Conservation (phyloP, 2,329 filamentous ascomycete genomes). For the Colletotrichum tabaci region DNA sequence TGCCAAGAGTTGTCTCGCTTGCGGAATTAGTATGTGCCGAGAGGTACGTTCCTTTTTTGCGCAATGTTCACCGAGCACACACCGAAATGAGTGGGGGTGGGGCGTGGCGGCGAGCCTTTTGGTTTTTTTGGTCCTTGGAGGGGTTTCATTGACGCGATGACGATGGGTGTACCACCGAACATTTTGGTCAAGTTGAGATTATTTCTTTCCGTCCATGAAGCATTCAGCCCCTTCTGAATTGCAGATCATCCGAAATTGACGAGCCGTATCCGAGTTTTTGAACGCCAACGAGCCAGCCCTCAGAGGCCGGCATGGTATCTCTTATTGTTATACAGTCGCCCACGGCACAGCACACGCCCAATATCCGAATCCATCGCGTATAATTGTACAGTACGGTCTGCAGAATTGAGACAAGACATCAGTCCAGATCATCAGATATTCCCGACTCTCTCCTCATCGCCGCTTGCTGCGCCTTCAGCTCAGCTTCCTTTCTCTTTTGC, state of each 20-base stretch:
- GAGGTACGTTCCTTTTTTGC: slow-evolving; percentile 6
- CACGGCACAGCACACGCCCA: slow-evolving; percentile 1
- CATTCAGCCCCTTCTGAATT: too few relatives aligned
- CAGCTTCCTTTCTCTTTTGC: slow-evolving; percentile 55
- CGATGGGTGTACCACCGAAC: neutral
- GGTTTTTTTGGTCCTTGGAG: neutral
- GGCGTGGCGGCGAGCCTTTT: neutral
- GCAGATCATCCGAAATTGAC: neutral
- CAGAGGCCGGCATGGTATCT: slow-evolving; percentile 36
- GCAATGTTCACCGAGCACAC: neutral
- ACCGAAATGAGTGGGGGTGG: neutral
- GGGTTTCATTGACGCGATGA: neutral
- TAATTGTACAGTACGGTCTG: slow-evolving; percentile 26
- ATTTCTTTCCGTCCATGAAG: neutral
- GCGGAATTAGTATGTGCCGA: slow-evolving; percentile 43
- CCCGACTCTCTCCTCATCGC: slow-evolving; percentile 66
- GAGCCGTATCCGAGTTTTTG: neutral
- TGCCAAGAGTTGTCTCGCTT: slow-evolving; percentile 44
- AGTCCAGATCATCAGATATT: slow-evolving; percentile 47
- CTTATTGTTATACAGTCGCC: slow-evolving; percentile 26
- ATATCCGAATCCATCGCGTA: slow-evolving; percentile 20
- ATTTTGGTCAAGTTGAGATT: neutral
- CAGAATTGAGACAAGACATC: neutral
- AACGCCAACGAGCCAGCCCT: slow-evolving; percentile 35
- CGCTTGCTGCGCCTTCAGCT: slow-evolving; percentile 61